A percentile compares a stretch with the other conserved stretches of the same genome.
These are phyloP conservation scores for Mollisiaceae sp. DNA, from an alignment of 2,329 filamentous ascomycete species.

Conservation along the genomic window DNA sequence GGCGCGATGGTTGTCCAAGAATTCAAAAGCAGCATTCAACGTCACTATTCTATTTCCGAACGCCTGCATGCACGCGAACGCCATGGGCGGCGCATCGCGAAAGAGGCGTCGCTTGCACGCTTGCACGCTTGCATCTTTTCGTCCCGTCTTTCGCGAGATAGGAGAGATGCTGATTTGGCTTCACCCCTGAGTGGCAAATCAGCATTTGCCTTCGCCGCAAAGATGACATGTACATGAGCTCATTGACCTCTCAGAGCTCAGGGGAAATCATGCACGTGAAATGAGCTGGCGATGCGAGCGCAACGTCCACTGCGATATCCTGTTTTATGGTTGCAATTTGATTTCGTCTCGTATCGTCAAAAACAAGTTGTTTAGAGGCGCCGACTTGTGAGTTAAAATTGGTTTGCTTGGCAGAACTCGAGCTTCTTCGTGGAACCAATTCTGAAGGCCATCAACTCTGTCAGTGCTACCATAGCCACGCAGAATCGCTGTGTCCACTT, in stretches of 20 bases:
- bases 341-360: neutral
- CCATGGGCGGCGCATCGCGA: constrained; percentile 6
- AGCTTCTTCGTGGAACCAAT: neutral
- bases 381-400: too few relatives aligned
- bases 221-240: neutral
- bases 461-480: neutral
- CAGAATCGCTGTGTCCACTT: neutral
- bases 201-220: neutral
- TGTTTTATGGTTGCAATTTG: neutral
- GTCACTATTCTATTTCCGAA: constrained; percentile 8
- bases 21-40: constrained; percentile 9
- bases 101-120: constrained; percentile 4
- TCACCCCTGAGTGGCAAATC: constrained; percentile 16
- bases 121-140: neutral
- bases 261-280: constrained; percentile 4
- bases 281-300: neutral
- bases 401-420: neutral
- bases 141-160: neutral
- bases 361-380: neutral
- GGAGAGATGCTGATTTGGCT: neutral
- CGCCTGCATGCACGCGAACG: constrained; percentile 5
- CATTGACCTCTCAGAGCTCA: neutral
- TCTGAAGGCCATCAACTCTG: neutral
- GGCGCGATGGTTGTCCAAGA: neutral
- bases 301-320: neutral